phyloP scores from a whole-genome alignment of 768 basidiomycete species.

The Chiua virens region DNA sequence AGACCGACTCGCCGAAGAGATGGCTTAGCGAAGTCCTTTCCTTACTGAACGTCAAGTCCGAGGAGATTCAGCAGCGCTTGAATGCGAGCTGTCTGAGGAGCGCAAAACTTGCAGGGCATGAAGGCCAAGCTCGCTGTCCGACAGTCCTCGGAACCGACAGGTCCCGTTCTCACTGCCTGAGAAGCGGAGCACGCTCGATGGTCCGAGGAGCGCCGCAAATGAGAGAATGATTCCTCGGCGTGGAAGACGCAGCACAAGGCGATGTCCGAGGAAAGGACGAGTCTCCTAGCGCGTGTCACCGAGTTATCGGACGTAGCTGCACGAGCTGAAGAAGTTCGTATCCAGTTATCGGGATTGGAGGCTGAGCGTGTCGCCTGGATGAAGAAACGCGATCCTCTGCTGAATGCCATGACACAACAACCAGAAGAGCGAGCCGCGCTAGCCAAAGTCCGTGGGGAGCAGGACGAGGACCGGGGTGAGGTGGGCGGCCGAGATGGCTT shows the following conservation, averaged over 20 bases:
- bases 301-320: conserved; percentile 7
- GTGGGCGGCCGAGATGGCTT: conserved; percentile 15
- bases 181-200: conserved; percentile 30
- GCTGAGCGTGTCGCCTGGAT: conserved; percentile 20
- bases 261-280: conserved; percentile 8
- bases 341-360: conserved; percentile 16
- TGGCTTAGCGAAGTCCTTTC: conserved; percentile 42
- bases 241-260: conserved; percentile 20
- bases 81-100: conserved; percentile 24
- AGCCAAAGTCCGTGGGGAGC: conserved; percentile 6
- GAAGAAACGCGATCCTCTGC: conserved; percentile 10
- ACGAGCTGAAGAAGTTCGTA: conserved; percentile 12
- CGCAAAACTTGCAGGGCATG: conserved; percentile 1
- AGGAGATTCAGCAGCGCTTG: conserved; percentile 47
- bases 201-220: conserved; percentile 19
- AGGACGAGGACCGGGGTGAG: conserved; percentile 10
- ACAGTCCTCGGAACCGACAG: conserved; percentile 14
- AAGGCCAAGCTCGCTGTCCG: conserved; percentile 10
- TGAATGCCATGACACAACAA: not conserved
- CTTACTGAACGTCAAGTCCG: conserved; percentile 51
- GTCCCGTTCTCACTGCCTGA: conserved; percentile 15
- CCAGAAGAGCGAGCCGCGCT: conserved; percentile 10
- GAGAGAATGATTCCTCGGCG: conserved; percentile 11
- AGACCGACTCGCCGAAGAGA: conserved; percentile 32
- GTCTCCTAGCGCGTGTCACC: conserved; percentile 15